phyloP scores from a whole-genome alignment of 768 basidiomycete species.

The Postia placenta region DNA sequence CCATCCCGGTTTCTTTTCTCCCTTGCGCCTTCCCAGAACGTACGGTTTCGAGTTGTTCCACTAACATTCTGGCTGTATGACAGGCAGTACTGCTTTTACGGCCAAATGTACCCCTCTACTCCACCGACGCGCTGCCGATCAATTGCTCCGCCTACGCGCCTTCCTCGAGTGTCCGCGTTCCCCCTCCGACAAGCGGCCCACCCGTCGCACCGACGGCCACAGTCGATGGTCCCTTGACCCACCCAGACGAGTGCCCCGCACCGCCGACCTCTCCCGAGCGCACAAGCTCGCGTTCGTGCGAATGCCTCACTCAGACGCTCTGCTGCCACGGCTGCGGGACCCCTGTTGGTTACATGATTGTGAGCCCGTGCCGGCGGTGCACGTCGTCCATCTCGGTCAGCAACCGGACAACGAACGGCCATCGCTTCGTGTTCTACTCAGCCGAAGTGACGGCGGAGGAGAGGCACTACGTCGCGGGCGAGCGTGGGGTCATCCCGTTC shows the following conservation, averaged over 20 bases:
- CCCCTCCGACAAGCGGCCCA: constrained; percentile 17
- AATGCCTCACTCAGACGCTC: constrained; percentile 78
- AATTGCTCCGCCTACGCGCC: constrained; percentile 68
- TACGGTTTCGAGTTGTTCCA: no score
- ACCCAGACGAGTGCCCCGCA: constrained; percentile 26
- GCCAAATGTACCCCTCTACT: constrained; percentile 77
- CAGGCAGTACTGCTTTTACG: constrained; percentile 81
- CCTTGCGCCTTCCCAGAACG: no score
- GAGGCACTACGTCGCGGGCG: constrained; percentile 55
- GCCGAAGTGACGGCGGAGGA: constrained; percentile 57
- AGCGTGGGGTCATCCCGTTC: constrained; percentile 50
- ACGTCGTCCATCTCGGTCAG: constrained; percentile 61
- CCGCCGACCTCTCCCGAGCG: constrained; percentile 18
- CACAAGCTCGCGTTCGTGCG: constrained; percentile 59
- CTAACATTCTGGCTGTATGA: background rate
- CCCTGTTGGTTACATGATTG: constrained; percentile 76
- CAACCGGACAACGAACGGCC: constrained; percentile 75
- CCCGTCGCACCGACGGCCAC: constrained; percentile 24
- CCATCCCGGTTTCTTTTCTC: no score
- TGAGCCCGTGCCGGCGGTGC: constrained; percentile 71
- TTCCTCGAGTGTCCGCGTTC: constrained; percentile 16
- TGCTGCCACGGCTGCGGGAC: constrained; percentile 76
- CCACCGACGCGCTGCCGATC: constrained; percentile 71
- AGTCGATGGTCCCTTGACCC: constrained; percentile 41
- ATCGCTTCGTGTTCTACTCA: constrained; percentile 84